phyloP scores from a whole-genome alignment of 2,329 filamentous ascomycete genomes.

The Colletotrichum noveboracense region DNA sequence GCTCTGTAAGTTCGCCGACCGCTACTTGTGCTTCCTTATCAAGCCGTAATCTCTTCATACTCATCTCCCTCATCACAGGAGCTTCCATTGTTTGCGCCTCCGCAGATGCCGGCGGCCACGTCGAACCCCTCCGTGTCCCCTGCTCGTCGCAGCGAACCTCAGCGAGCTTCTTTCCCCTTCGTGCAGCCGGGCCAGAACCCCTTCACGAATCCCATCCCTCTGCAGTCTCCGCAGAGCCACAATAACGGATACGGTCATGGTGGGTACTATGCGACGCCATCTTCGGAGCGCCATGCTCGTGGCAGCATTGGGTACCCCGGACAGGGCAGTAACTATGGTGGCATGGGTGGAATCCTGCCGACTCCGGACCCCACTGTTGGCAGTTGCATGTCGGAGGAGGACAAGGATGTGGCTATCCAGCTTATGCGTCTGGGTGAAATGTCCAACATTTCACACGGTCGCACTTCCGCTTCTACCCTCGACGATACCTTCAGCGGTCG shows the following conservation, averaged over 20 bases:
- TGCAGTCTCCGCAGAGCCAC: conserved; percentile 87
- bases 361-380: conserved; percentile 97
- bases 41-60: conserved; percentile 24
- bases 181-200: conserved; percentile 78
- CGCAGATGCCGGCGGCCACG: conserved; percentile 90
- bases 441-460: conserved; percentile 90
- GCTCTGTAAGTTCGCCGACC: conserved; percentile 76
- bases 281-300: conserved; percentile 69
- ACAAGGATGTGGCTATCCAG: conserved; percentile 92
- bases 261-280: conserved; percentile 67
- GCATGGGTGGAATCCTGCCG: conserved; percentile 70
- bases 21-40: background rate
- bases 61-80: conserved; percentile 66
- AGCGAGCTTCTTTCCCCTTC: conserved; percentile 77
- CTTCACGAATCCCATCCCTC: conserved; percentile 76
- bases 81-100: conserved; percentile 91
- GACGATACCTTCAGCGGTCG: conserved; percentile 93
- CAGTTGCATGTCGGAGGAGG: conserved; percentile 95
- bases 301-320: conserved; percentile 62
- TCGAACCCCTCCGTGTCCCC: conserved; percentile 98
- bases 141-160: conserved; percentile 77
- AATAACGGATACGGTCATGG: conserved; percentile 58
- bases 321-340: conserved; percentile 21
- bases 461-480: conserved; percentile 89
- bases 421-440: conserved; percentile 95